phyloP scores from a whole-genome alignment of 2,329 filamentous ascomycete species.

The Aspergillus clavatus region DNA sequence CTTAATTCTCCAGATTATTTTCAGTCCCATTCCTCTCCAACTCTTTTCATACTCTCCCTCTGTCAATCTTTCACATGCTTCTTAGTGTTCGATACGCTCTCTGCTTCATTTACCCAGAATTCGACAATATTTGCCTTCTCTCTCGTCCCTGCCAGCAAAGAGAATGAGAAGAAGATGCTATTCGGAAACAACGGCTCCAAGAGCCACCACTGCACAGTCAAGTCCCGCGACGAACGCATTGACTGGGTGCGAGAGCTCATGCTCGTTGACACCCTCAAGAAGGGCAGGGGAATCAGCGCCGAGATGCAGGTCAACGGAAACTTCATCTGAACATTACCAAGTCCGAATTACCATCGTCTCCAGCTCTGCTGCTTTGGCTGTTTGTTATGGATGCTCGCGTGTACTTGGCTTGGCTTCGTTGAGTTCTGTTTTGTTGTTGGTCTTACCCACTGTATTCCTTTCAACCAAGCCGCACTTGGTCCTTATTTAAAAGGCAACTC shows the following conservation, averaged over 20 bases:
- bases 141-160: constrained; percentile 40
- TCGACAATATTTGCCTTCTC: constrained; percentile 41
- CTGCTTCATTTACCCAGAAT: constrained; percentile 15
- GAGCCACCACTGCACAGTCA: constrained; percentile 91
- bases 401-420: constrained; percentile 1
- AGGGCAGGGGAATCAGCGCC: constrained; percentile 28
- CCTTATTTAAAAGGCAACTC: no score
- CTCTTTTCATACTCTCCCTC: no score
- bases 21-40: no score
- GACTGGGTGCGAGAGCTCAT: constrained; percentile 65
- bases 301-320: constrained; percentile 28
- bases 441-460: background rate
- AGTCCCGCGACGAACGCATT: constrained; percentile 80
- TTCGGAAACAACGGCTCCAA: constrained; percentile 57
- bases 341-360: background rate
- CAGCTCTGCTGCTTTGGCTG: background rate
- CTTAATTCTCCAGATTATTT: no score
- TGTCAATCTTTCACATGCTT: no score
- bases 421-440: background rate
- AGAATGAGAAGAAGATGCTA: constrained; percentile 34
- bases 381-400: background rate
- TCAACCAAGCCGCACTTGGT: background rate
- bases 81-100: no score
- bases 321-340: constrained; percentile 17
- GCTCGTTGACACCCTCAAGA: constrained; percentile 40